phyloP scores from a whole-genome alignment of 805 yeast genomes.

The Peterozyma xylosa region DNA sequence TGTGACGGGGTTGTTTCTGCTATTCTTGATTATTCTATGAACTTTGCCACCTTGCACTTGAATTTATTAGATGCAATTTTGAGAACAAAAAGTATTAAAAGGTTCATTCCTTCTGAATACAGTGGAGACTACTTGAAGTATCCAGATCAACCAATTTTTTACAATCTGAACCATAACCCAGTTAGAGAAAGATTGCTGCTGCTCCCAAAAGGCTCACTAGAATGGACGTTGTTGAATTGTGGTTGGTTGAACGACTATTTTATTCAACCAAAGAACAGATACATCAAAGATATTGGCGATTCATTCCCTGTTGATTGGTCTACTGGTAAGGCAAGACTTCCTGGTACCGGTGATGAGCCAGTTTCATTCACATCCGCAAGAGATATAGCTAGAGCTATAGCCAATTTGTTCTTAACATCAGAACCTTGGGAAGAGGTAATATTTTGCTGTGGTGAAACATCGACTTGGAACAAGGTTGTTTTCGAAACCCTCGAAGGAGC shows the following conservation, averaged over 20 bases:
- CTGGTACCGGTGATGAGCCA: background rate
- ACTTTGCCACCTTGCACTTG: too few species aligned
- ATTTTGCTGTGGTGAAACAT: background rate
- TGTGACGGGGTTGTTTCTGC: too few species aligned
- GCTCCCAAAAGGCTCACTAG: background rate
- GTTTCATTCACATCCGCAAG: background rate
- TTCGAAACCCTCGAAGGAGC: background rate
- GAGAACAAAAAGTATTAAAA: too few species aligned
- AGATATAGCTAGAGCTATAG: background rate
- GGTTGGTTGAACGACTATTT: conserved; percentile 1
- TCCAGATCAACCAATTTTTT: too few species aligned
- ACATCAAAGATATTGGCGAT: conserved; percentile 1
- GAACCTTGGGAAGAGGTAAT: conserved; percentile 1
- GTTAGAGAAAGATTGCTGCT: too few species aligned
- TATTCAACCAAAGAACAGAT: background rate
- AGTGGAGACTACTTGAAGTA: too few species aligned
- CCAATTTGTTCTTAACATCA: background rate
- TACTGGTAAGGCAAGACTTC: background rate
- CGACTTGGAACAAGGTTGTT: background rate
- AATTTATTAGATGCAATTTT: too few species aligned
- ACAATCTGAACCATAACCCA: too few species aligned
- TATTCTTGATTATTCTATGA: too few species aligned
- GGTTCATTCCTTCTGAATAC: too few species aligned
- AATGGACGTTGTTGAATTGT: background rate
- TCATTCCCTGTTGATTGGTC: background rate